These are phyloP conservation scores for Hemisphaericaspora lyxosophila DNA, from an alignment of 1,139 yeast genomes.

Conservation along the genomic window DNA sequence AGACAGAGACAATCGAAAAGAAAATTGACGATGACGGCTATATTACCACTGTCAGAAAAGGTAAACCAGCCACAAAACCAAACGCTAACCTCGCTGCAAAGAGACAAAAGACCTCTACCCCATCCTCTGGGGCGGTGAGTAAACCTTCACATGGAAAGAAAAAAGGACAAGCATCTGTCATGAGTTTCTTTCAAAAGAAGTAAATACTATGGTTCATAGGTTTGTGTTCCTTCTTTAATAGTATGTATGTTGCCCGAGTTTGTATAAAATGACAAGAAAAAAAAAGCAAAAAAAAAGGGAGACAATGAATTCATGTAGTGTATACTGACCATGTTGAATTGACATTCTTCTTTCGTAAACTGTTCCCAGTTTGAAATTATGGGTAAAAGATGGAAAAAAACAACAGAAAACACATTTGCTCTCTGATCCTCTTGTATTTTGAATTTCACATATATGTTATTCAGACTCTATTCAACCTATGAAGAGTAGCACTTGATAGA, in stretches of 20 bases:
- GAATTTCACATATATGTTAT: too few relatives aligned
- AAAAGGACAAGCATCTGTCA: conserved; percentile 37
- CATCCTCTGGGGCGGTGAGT: conserved; percentile 4
- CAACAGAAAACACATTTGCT: too few relatives aligned
- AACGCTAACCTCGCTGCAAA: conserved; percentile 6
- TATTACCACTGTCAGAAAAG: conserved; percentile 31
- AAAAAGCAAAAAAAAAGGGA: too few relatives aligned
- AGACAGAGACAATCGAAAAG: conserved; percentile 12
- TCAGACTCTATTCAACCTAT: too few relatives aligned
- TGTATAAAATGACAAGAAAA: neutral
- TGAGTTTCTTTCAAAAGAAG: conserved; percentile 39
- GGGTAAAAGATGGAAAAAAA: too few relatives aligned
- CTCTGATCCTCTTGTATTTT: too few relatives aligned
- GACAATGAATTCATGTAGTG: too few relatives aligned
- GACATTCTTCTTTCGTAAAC: too few relatives aligned
- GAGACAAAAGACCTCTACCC: conserved; percentile 9
- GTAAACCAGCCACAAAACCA: conserved; percentile 18
- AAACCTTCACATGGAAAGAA: conserved; percentile 21
- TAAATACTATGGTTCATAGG: neutral
- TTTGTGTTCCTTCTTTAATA: too few relatives aligned
- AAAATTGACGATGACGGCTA: conserved; percentile 45
- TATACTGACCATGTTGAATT: too few relatives aligned
- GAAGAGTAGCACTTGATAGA: too few relatives aligned
- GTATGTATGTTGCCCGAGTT: conserved; percentile 1
- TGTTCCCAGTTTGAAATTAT: too few relatives aligned